Base-by-base conservation (phyloP, 1,284 basidiomycete genomes). In the Melampsora larici-populina region DNA sequence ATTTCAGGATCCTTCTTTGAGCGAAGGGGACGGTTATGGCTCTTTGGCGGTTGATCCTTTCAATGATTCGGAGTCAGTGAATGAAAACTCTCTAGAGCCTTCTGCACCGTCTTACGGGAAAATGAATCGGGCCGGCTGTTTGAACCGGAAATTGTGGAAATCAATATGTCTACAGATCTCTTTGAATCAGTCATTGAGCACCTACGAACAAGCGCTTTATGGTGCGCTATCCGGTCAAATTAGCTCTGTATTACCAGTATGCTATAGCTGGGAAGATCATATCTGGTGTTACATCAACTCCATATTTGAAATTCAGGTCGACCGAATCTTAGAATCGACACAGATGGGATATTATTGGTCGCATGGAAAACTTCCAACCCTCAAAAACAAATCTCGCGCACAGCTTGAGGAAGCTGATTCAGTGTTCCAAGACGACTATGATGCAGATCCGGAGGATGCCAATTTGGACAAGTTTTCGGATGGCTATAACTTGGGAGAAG, bases 221-320 rank as follows among this genome's bases (percentile, higher is more conserved):
- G 95, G 94, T 0, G 90, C 93, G 0, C 88, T 99, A 8, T 90
- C 90, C 0, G 94, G 94, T 3, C 94, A 96, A 5, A 88, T 92
- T 0, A 86, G 86, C 7, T 87, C 93, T 8, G 89, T 98, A 13
- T 82, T 88, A 2, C 87, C 90, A 0, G 90, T 92, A 4, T 95
- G 93, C 82, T 86, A 90, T 48, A 91, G 90, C 33, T 99, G 95
- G 94, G 91, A 95, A 83, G 96, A 99, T 82, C 89, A 94, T 80
- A 87, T 98, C 0, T 99, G 96, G 97, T 93, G 92, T 0, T 90
- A 93, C 80, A 87, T 96, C 78, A 91, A 90, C 81, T 87, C 94
- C 64, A 86, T 93, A 43, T 91, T 93, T 80, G 94, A 98, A 83
- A 89, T 92, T 79, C 89, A 90, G 78, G 87, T 91, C 80, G 89